These are phyloP conservation scores for Candida parachauliodes DNA, from an alignment of 805 yeast genomes.

Conservation along the genomic window DNA sequence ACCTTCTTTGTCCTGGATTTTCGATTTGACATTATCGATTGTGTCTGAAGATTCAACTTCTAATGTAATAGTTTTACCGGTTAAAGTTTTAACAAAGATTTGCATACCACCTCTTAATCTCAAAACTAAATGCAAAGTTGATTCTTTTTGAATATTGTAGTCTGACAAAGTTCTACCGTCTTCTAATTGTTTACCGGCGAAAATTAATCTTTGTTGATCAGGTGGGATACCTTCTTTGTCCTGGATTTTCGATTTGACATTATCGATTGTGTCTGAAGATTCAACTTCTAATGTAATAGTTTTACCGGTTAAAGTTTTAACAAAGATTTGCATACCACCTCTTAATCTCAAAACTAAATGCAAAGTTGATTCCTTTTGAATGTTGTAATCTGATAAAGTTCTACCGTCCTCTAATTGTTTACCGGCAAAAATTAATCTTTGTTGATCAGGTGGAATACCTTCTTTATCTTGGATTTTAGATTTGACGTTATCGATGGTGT, in stretches of 20 bases:
- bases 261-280: slow-evolving; percentile 96
- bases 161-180: slow-evolving; percentile 95
- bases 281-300: slow-evolving; percentile 90
- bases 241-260: slow-evolving; percentile 93
- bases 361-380: slow-evolving; percentile 94
- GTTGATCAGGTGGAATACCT: slow-evolving; percentile 98
- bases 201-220: slow-evolving; percentile 94
- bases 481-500: slow-evolving; percentile 96
- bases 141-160: slow-evolving; percentile 98
- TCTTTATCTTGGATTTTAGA: slow-evolving; percentile 96
- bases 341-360: slow-evolving; percentile 96
- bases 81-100: slow-evolving; percentile 54
- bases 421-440: slow-evolving; percentile 96
- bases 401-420: slow-evolving; percentile 96
- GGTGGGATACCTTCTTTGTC: slow-evolving; percentile 98
- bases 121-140: slow-evolving; percentile 91
- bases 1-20: slow-evolving; percentile 98
- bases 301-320: slow-evolving; percentile 59
- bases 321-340: slow-evolving; percentile 80
- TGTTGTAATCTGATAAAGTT: slow-evolving; percentile 96
- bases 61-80: slow-evolving; percentile 71
- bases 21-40: slow-evolving; percentile 96
- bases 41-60: slow-evolving; percentile 98
- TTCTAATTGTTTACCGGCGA: slow-evolving; percentile 97
- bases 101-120: slow-evolving; percentile 97